Evolutionary conservation across 352 stramenopile species (phyloP).

Genomic region (Phytophthora sojae): DNA sequence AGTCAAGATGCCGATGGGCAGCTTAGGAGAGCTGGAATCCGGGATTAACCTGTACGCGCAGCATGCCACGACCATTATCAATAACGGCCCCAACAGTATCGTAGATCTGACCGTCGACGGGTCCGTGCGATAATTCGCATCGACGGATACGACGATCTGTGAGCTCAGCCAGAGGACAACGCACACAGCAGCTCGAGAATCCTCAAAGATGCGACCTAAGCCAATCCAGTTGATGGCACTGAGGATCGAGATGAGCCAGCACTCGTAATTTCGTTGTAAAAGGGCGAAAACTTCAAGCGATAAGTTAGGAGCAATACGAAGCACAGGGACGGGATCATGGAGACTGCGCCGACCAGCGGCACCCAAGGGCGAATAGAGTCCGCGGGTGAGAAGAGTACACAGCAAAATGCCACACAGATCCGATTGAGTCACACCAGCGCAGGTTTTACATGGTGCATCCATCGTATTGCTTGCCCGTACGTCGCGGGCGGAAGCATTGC

Average conservation of each 20-base stretch:
- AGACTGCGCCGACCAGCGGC: constrained; percentile 11
- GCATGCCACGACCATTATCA: constrained; percentile 28
- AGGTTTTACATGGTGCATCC: constrained; percentile 11
- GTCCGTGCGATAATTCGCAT: constrained; percentile 42
- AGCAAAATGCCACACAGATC: constrained; percentile 9
- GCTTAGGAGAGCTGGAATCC: constrained; percentile 5
- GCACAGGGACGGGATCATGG: constrained; percentile 9
- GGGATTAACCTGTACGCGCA: constrained; percentile 29
- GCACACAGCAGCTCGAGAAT: constrained; percentile 29
- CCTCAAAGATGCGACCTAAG: constrained; percentile 28
- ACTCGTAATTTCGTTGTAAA: constrained; percentile 33
- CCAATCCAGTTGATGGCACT: constrained; percentile 35
- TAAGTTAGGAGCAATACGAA: constrained; percentile 23
- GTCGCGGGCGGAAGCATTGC: neutral
- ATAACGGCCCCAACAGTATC: constrained; percentile 29
- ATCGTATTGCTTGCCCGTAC: neutral
- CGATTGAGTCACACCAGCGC: constrained; percentile 19
- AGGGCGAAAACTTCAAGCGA: constrained; percentile 33
- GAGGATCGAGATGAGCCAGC: constrained; percentile 42
- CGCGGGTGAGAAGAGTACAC: constrained; percentile 18
- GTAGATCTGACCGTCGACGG: constrained; percentile 28
- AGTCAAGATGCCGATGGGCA: constrained; percentile 12
- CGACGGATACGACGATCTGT: constrained; percentile 33
- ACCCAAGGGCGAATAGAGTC: constrained; percentile 1
- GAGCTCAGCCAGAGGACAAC: constrained; percentile 31